Evolutionary conservation across 768 basidiomycete species (phyloP), one percentile per base, ranked within the genome.

Genomic region (Heimioporus sp.): DNA sequence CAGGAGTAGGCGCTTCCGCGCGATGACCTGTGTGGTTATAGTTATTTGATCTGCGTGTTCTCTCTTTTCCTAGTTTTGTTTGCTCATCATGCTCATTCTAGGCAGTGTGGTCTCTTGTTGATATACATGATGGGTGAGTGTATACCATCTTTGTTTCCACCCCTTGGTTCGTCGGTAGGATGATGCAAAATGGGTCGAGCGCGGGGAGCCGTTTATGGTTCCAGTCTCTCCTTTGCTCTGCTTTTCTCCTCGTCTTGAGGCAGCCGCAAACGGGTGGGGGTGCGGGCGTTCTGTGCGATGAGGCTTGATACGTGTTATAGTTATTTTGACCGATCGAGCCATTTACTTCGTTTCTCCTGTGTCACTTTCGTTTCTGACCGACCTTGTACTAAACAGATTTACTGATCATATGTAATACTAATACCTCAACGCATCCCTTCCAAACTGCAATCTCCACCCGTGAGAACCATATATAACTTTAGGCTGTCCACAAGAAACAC

Each of bases 1-100:
- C 51, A 58, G 68, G 64, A n/a, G 67, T 60, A 55, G 67, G 51
- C 68, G 67, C 63, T 68, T 70, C 68, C 58, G 58, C 55, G 59
- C 64, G 48, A 64, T 68, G 67, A 70, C 53, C 55, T 31, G 58
- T 61, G 64, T 58, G 66, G 67, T 68, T 68, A 68, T 68, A 68
- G 68, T 68, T 68, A 68, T 68, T 68, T 68, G 67, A 68, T 52
- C 66, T 32, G 0, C 24, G 3, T 24, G 24, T 30, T 20, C 12
- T 31, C 5, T 6, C 16, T 28, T 12, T 21, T 19, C 17, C 16
- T 35, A 1, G 36, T 32, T 44, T 11, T 0, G 17, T 28, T 21
- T 55, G 31, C 55, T 68, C 34, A 64, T 38, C 9, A 19, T 4
- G 15, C 45, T 53, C 0, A 2, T 58, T 48, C 15, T 8, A 43